Evolutionary conservation across 768 basidiomycete genomes (phyloP).

Genomic region (Hygrophorus pudorinus): DNA sequence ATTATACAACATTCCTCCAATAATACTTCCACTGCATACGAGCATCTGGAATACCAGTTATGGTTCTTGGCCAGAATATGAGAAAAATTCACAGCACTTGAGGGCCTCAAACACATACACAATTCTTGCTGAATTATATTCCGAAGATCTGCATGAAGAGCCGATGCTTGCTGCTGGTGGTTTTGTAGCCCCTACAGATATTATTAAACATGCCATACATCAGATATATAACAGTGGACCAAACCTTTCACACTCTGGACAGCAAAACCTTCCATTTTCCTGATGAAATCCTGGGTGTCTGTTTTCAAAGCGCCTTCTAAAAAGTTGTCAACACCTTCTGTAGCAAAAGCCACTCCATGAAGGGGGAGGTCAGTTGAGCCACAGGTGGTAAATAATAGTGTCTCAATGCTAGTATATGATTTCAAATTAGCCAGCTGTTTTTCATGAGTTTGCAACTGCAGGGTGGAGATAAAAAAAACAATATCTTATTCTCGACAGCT

Average conservation of each 20-base stretch:
- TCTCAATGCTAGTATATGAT: too few species aligned
- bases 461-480: not conserved
- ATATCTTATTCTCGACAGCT: slow-evolving; percentile 9
- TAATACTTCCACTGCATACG: slow-evolving; percentile 11
- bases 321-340: too few species aligned
- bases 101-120: too few species aligned
- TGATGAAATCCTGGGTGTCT: too few species aligned
- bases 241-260: too few species aligned
- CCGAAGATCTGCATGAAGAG: not conserved
- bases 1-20: slow-evolving; percentile 10
- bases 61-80: slow-evolving; percentile 1
- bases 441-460: not conserved
- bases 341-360: too few species aligned
- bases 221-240: not conserved
- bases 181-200: slow-evolving; percentile 6
- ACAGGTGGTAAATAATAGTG: too few species aligned
- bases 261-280: too few species aligned
- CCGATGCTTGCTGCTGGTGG: slow-evolving; percentile 1
- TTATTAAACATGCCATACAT: not conserved
- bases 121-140: too few species aligned
- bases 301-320: too few species aligned
- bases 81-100: not conserved
- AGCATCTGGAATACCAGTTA: slow-evolving; percentile 5
- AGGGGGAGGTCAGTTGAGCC: too few species aligned
- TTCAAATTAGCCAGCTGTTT: slow-evolving; percentile 9